Evolutionary conservation across 306 rosid species (phyloP).

Genomic region (Cyamopsis tetragonoloba): DNA sequence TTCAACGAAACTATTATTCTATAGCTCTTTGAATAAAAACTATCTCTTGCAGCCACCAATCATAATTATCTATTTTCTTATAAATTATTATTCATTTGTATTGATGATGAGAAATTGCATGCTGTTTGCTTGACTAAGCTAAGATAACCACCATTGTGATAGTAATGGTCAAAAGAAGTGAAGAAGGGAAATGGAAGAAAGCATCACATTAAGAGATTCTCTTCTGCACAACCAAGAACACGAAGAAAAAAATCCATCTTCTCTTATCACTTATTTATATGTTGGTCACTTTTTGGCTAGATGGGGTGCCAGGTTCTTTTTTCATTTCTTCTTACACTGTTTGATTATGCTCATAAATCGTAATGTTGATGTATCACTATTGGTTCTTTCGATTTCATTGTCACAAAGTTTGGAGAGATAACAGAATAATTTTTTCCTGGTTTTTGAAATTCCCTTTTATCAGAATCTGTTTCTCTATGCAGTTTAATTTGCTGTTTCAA

Average conservation of each 20-base stretch:
- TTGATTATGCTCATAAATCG: background rate
- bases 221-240: slow-evolving; percentile 21
- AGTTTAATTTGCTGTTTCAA: too few relatives aligned
- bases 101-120: background rate
- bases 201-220: slow-evolving; percentile 28
- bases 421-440: background rate
- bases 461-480: too few relatives aligned
- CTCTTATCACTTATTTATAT: slow-evolving; percentile 49
- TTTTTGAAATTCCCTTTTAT: background rate
- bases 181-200: slow-evolving; percentile 31
- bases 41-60: background rate
- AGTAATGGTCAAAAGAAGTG: background rate
- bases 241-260: slow-evolving; percentile 32
- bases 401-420: background rate
- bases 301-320: slow-evolving; percentile 77
- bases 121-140: background rate
- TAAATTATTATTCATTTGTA: background rate
- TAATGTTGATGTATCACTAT: background rate
- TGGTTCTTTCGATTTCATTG: background rate
- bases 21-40: background rate
- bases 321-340: background rate
- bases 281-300: slow-evolving; percentile 67
- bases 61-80: background rate
- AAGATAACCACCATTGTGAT: background rate
- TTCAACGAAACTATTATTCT: slow-evolving; percentile 7